A percentile compares a stretch with the other conserved stretches of the same genome.
These are phyloP conservation scores for Penicillium frequentans DNA, from an alignment of 2,329 filamentous ascomycete genomes.

Conservation along the genomic window DNA sequence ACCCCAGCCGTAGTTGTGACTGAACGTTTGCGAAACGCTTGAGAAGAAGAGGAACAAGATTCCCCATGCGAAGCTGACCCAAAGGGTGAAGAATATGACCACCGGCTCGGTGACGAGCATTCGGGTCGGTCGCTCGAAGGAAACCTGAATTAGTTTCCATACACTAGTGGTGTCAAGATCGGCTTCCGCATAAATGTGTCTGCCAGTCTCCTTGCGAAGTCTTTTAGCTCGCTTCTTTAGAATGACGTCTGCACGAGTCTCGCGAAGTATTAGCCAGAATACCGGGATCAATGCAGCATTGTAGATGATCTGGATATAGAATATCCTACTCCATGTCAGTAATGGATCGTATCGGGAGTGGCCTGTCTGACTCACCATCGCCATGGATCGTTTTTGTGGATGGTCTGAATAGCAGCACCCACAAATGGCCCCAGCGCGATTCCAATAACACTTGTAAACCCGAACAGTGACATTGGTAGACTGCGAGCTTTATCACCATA, in stretches of 20 bases:
- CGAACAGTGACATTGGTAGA: conserved; percentile 45
- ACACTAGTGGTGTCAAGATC: conserved; percentile 25
- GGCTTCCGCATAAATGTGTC: conserved; percentile 26
- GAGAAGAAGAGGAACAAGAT: conserved; percentile 46
- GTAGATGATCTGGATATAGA: conserved; percentile 47
- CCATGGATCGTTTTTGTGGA: conserved; percentile 37
- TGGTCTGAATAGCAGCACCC: conserved; percentile 40
- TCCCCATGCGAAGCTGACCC: conserved; percentile 47
- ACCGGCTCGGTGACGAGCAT: conserved; percentile 47
- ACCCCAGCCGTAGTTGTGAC: conserved; percentile 37
- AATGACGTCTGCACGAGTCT: conserved; percentile 46
- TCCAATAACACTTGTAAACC: conserved; percentile 45
- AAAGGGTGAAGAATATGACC: conserved; percentile 45
- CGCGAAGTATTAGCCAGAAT: conserved; percentile 42
- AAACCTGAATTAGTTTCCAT: conserved; percentile 35
- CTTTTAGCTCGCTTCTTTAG: conserved; percentile 40
- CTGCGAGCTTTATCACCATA: conserved; percentile 39
- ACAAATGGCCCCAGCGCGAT: conserved; percentile 48
- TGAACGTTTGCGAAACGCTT: conserved; percentile 43
- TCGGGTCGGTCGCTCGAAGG: conserved; percentile 39
- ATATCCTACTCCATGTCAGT: conserved; percentile 37
- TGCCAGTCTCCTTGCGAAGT: conserved; percentile 38
- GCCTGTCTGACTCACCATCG: conserved; percentile 35
- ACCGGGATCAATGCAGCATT: conserved; percentile 43
- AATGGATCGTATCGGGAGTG: neutral